Evolutionary conservation across 495 filamentous ascomycete species (phyloP), one percentile per base, ranked within the genome.

Genomic region (Aspergillus haitiensis): DNA sequence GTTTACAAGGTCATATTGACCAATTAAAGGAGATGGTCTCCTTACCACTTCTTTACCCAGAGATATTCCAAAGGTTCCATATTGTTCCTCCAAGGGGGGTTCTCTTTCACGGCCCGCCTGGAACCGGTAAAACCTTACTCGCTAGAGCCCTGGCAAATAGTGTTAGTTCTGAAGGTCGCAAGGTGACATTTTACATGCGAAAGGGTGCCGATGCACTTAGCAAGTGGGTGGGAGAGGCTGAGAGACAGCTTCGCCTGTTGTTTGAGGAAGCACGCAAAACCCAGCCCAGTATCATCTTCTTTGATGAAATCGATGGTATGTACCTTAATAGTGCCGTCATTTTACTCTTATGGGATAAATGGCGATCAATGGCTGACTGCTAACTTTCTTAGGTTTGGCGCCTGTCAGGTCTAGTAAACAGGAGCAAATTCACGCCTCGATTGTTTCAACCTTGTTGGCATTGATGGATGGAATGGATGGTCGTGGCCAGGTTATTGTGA

Each of bases 381-480:
- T 35, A 2, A 13, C 18, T 63, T 40, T 40, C 39, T 15, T 52
- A 84, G 81, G 86, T 34, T 82, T 98, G 59, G 94, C 94, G 1
- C 94, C 94, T 48, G 93, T 97, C 9, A 85, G 94, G 56, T 98
- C 95, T 12, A 95, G 92, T 70, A 98, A 97, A 63, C 92, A 97
- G 73, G 95, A 98, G 63, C 94, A 98, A 74, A 98, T 97, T 53
- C 94, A 98, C 77, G 91, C 95, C 12, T 97, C 93, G 13, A 98
- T 98, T 56, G 94, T 98, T 47, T 95, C 95, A 2, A 98, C 94
- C 2, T 72, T 98, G 34, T 76, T 98, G 56, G 95, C 94, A 11
- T 76, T 98, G 64, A 98, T 98, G 94, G 94, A 98, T 75, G 94
- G 94, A 61, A 98, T 98, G 95, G 94, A 98, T 67, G 93, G 92